Evolutionary conservation across 2,329 filamentous ascomycete genomes (phyloP).

Genomic region (Zasmidium citrigriseum): DNA sequence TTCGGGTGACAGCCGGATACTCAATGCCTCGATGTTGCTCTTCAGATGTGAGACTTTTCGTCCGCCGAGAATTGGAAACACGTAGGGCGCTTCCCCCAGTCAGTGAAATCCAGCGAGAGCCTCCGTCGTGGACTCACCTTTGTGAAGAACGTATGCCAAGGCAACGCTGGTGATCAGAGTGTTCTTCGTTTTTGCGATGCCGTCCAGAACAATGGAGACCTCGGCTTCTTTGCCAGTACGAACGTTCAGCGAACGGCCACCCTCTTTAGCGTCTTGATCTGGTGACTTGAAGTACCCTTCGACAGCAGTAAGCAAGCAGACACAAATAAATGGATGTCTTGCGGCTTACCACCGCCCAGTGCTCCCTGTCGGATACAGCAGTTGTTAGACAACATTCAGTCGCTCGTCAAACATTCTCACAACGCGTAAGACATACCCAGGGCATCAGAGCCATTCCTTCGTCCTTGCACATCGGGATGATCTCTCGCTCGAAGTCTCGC

Average conservation of each 20-base stretch:
- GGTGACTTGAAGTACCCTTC: conserved; percentile 15
- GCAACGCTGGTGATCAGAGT: conserved; percentile 38
- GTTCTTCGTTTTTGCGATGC: conserved; percentile 59
- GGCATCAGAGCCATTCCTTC: conserved; percentile 61
- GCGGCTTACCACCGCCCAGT: conserved; percentile 28
- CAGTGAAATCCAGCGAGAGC: not conserved
- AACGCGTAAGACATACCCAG: too few species aligned
- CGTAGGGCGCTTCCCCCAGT: conserved; percentile 52
- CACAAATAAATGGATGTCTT: too few species aligned
- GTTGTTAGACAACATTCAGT: too few species aligned
- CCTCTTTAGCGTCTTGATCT: conserved; percentile 4
- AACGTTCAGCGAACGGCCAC: conserved; percentile 8
- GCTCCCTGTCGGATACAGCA: too few species aligned
- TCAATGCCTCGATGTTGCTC: conserved; percentile 65
- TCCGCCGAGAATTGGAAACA: conserved; percentile 73
- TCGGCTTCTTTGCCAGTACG: conserved; percentile 13
- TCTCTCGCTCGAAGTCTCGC: conserved; percentile 53
- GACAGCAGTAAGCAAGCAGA: not conserved
- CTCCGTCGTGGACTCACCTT: conserved; percentile 38
- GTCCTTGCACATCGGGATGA: conserved; percentile 62
- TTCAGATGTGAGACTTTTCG: conserved; percentile 68
- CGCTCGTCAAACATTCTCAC: too few species aligned
- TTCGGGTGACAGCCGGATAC: conserved; percentile 54
- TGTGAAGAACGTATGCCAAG: conserved; percentile 71
- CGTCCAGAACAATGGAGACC: conserved; percentile 59